A percentile compares a stretch with the other conserved stretches of the same genome.
phyloP scores from a whole-genome alignment of 495 filamentous ascomycete genomes.

The Podospora didyma region DNA sequence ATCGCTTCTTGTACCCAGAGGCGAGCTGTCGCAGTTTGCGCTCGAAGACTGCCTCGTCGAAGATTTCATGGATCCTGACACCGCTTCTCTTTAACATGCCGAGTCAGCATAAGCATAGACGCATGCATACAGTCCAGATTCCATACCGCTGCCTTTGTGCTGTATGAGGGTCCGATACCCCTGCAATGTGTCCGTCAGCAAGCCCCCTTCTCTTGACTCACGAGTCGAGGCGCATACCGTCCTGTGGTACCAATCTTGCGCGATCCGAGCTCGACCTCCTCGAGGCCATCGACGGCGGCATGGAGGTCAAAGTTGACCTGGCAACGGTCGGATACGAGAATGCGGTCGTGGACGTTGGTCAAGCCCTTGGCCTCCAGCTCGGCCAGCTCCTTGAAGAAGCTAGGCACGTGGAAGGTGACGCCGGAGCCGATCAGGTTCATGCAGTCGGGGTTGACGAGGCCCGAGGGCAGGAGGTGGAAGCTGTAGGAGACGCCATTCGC shows the following conservation, averaged over 20 bases:
- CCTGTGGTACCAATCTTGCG: conserved; percentile 54
- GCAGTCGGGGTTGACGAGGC: conserved; percentile 70
- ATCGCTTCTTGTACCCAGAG: conserved; percentile 64
- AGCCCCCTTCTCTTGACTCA: background rate
- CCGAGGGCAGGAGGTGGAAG: conserved; percentile 65
- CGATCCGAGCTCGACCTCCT: conserved; percentile 68
- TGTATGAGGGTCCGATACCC: conserved; percentile 79
- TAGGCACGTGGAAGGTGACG: conserved; percentile 71
- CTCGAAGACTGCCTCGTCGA: conserved; percentile 66
- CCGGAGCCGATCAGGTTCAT: conserved; percentile 84
- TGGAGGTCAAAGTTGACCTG: conserved; percentile 86
- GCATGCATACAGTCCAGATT: too few species aligned
- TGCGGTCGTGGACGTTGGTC: conserved; percentile 55
- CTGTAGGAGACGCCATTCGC: conserved; percentile 35
- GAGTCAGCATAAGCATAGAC: background rate
- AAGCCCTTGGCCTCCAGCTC: conserved; percentile 70
- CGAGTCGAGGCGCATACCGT: conserved; percentile 12
- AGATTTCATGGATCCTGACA: conserved; percentile 71
- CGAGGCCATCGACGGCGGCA: conserved; percentile 73
- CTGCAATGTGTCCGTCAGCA: conserved; percentile 37
- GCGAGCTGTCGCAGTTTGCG: conserved; percentile 64
- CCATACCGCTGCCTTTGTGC: conserved; percentile 63
- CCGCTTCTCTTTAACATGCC: conserved; percentile 48
- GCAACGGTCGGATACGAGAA: conserved; percentile 76
- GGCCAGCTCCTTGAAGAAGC: conserved; percentile 82